Conservation (phyloP, 108 stramenopile genomes). For the Parietichytrium sp. region DNA sequence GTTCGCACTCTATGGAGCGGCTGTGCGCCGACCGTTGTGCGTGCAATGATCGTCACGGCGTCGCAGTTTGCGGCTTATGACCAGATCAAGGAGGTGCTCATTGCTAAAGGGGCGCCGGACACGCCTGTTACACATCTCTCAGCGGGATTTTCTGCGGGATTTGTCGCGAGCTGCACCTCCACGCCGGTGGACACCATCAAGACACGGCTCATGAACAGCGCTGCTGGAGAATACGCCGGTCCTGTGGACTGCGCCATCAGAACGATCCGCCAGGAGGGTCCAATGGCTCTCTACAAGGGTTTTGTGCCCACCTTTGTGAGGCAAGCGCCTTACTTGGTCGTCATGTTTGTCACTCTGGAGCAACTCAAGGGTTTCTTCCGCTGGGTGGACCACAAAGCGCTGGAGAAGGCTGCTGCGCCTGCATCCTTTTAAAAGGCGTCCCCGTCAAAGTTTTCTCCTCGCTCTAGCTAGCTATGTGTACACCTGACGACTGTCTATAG, state of each 20-base stretch:
- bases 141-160: background rate
- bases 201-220: constrained; percentile 13
- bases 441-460: too few relatives aligned
- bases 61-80: constrained; percentile 36
- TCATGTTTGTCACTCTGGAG: constrained; percentile 30
- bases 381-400: background rate
- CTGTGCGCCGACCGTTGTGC: background rate
- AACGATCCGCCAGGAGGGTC: constrained; percentile 38
- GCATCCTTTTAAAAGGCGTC: too few relatives aligned
- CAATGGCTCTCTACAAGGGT: constrained; percentile 41
- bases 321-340: constrained; percentile 37
- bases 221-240: background rate
- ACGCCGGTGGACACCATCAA: constrained; percentile 38
- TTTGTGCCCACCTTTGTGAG: constrained; percentile 36
- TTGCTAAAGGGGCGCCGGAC: background rate
- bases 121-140: background rate
- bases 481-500: too few relatives aligned
- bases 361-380: background rate
- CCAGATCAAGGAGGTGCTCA: background rate
- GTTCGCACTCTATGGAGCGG: constrained; percentile 13
- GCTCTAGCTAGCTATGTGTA: too few relatives aligned
- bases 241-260: constrained; percentile 25
- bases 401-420: too few relatives aligned
- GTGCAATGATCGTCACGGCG: constrained; percentile 32
- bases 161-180: background rate